A percentile compares a stretch with the other conserved stretches of the same genome.
Evolutionary conservation across 1,284 basidiomycete species (phyloP).

Genomic region (Microbotryomycetes sp.): DNA sequence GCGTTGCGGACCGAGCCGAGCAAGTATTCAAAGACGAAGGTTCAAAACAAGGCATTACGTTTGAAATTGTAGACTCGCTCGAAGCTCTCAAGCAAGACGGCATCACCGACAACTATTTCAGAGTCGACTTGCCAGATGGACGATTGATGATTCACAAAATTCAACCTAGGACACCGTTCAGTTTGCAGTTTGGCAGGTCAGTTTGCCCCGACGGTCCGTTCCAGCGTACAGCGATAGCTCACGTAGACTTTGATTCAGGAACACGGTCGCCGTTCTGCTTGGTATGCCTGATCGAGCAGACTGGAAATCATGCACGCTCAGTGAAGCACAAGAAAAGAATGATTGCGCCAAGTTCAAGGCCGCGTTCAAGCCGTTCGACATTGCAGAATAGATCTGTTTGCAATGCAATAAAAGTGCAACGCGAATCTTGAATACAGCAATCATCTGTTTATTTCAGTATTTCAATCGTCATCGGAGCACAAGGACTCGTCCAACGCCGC

Average conservation of each 20-base stretch:
- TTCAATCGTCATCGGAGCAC: too few relatives aligned
- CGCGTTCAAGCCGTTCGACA: constrained; percentile 66
- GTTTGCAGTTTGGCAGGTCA: constrained; percentile 85
- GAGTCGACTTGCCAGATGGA: constrained; percentile 82
- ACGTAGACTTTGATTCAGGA: constrained; percentile 7
- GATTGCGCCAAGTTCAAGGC: constrained; percentile 74
- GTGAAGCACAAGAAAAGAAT: constrained; percentile 65
- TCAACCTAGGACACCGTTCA: constrained; percentile 66
- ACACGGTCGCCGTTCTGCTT: constrained; percentile 58
- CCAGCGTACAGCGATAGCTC: neutral
- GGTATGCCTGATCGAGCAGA: constrained; percentile 68
- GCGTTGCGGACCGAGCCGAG: constrained; percentile 57
- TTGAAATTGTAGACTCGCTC: constrained; percentile 8
- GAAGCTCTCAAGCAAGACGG: constrained; percentile 5
- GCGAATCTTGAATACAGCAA: neutral
- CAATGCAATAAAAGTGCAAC: neutral
- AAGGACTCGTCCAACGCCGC: too few relatives aligned
- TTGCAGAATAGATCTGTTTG: neutral
- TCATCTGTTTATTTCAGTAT: neutral
- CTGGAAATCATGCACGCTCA: constrained; percentile 73
- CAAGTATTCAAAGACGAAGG: constrained; percentile 63
- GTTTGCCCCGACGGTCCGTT: constrained; percentile 29
- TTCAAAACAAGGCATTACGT: constrained; percentile 50
- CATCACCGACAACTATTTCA: constrained; percentile 49
- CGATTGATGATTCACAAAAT: constrained; percentile 74